Evolutionary conservation across 2,329 filamentous ascomycete genomes (phyloP), one percentile per base, ranked within the genome.

Genomic region (Diaporthe batatas): DNA sequence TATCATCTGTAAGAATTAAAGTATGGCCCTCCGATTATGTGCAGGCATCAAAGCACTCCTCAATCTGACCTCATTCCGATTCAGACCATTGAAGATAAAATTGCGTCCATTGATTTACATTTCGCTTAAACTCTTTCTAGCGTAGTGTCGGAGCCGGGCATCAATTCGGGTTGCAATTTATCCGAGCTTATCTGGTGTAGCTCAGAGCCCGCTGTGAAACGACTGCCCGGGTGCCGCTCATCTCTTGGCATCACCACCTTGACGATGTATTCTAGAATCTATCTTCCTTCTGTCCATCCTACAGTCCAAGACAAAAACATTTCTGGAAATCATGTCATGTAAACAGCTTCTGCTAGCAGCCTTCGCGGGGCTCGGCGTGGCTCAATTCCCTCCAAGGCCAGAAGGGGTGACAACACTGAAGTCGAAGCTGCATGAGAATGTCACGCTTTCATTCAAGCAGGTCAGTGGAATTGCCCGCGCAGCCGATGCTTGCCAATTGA

Each of bases 381-480:
- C 81, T 49, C 83, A 84, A 58, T 82, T 84, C 34, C 84, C 84
- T 57, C 80, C 83, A 18, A 77, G 76, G 47, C 80, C 80, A 6
- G 79, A 81, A 58, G 82, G 80, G 6, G 75, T 85, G 1, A 81
- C 81, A 18, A 77, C 82, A 16, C 75, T 85, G 11, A 78, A 81
- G 21, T 83, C 84, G 16, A 78, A 81, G 42, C 76, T 83, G 51
- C 79, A 83, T 68, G 79, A 83, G 23, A 82, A 81, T 29, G 77
- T 85, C 25, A 79, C 79, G 12, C 83, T 86, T 47, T 81, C 82
- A 5, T 85, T 84, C 76, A 86, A 86, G 75, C 81, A 85, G 77
- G 83, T 82, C 34, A 74, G 74, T 72, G 2, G 68, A 70, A 14
- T 21, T 39, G 2, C n/a, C 14, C 25, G 29, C 44, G 25, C 3